A percentile compares a stretch with the other conserved stretches of the same genome.
Conservation (phyloP, 495 filamentous ascomycete species). For the Neurospora sp. region DNA sequence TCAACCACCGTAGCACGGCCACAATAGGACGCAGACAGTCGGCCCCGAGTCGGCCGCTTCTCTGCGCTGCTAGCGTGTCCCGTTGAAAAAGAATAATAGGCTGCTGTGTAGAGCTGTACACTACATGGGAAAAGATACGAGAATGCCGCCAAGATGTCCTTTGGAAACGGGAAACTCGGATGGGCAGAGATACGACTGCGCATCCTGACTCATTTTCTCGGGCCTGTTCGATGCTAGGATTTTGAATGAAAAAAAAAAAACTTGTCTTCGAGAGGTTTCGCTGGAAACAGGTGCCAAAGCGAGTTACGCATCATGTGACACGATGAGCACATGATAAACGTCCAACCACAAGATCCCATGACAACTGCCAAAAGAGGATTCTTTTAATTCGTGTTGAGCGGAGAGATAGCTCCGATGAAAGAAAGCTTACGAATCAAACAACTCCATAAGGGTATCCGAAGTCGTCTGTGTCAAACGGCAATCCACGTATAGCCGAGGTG, state of each 20-base stretch:
- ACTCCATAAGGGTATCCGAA: background rate
- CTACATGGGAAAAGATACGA: background rate
- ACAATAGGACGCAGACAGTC: background rate
- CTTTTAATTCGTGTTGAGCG: background rate
- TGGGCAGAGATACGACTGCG: background rate
- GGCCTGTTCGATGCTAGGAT: background rate
- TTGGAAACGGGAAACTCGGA: background rate
- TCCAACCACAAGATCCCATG: background rate
- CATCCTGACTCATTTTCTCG: background rate
- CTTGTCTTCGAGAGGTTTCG: background rate
- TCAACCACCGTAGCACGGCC: background rate
- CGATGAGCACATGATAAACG: background rate
- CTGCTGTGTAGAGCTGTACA: background rate
- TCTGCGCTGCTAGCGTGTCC: background rate
- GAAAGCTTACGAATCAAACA: background rate
- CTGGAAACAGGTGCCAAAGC: background rate
- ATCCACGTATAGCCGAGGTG: background rate
- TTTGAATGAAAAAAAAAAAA: background rate
- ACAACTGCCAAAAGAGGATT: background rate
- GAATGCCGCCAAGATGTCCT: background rate
- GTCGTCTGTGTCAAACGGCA: background rate
- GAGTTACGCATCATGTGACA: background rate
- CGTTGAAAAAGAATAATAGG: background rate
- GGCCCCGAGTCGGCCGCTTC: background rate
- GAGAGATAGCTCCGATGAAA: background rate